Percentiles rank a stretch among this genome's conserved stretches.
Conservation (phyloP, 2,329 filamentous ascomycete genomes). For the Alternaria sp. region DNA sequence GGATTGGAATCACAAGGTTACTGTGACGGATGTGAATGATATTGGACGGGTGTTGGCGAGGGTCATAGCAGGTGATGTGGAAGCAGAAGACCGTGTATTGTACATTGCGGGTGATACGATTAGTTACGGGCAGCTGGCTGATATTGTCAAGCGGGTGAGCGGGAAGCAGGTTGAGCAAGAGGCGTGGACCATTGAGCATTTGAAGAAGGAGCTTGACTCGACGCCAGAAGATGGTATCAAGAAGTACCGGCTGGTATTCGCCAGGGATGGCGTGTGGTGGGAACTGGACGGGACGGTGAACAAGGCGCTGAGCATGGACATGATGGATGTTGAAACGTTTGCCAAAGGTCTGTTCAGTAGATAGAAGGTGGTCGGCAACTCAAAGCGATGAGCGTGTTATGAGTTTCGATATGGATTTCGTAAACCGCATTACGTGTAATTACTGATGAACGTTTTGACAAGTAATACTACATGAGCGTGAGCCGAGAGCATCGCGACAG, state of each 20-base stretch:
- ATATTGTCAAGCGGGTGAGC: slow-evolving; percentile 57
- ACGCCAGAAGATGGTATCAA: slow-evolving; percentile 58
- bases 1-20: slow-evolving; percentile 67
- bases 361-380: background rate
- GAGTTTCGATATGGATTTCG: background rate
- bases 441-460: background rate
- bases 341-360: slow-evolving; percentile 8
- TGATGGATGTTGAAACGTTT: slow-evolving; percentile 54
- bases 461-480: slow-evolving; percentile 18
- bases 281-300: slow-evolving; percentile 61
- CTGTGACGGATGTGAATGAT: slow-evolving; percentile 67
- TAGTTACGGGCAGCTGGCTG: slow-evolving; percentile 61
- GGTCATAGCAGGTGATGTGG: slow-evolving; percentile 50
- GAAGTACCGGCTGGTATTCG: slow-evolving; percentile 69
- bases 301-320: slow-evolving; percentile 53
- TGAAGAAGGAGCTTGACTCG: slow-evolving; percentile 55
- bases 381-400: background rate
- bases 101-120: slow-evolving; percentile 69
- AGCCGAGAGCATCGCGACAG: slow-evolving; percentile 4
- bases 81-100: slow-evolving; percentile 53
- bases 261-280: slow-evolving; percentile 66
- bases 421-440: background rate
- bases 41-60: slow-evolving; percentile 68
- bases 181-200: slow-evolving; percentile 55
- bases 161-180: slow-evolving; percentile 55